Evolutionary conservation across 2,329 filamentous ascomycete genomes (phyloP), one percentile per base, ranked within the genome.

Genomic region (Stagonosporopsis cucurbitacearum): DNA sequence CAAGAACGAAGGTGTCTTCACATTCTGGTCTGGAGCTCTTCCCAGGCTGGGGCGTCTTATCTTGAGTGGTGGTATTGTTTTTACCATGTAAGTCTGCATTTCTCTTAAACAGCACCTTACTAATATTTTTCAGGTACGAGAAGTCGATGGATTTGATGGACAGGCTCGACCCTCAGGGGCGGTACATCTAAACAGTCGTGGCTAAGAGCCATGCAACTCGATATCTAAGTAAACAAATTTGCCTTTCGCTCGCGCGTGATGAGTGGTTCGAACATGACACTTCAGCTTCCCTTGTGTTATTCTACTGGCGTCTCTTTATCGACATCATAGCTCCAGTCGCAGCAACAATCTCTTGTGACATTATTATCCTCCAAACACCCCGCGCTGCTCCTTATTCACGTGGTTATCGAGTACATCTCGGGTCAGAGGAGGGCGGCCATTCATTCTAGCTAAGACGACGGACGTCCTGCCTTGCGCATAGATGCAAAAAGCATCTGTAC

Each of bases 51-150:
- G 87, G 22, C 83, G 95, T 54, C 75, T 99, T 65, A 90, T 97
- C 37, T 77, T 98, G 76, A 97, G 92, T 70, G 95, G 95, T 52
- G 95, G 95, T 17, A 96, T 99, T 70, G 95, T 99, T 36, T 99
- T 99, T 72, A 96, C 95, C 20, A 96, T 98, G 86, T 88, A 77
- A 70, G 82, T 77, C 4, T 22, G 50, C n/a, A 5, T 12, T 13
- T 20, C 60, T 53, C 74, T 12, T 28, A n/a, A 25, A 17, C 12
- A 33, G 2, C 19, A 36, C 2, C 13, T 23, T 19, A 6, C 62
- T 68, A 20, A 70, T 43, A 0, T 2, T 6, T 11, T 20, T 3
- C 52, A 79, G 76, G 88, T 95, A 97, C 75, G 94, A 98, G 80
- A 97, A 97, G 84, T 90, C 89, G 56, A 98, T 98, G 81, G 94